Percentiles rank a stretch among this genome's conserved stretches.
phyloP scores from a whole-genome alignment of 2,329 filamentous ascomycete genomes.

The Colletotrichum graminicola region DNA sequence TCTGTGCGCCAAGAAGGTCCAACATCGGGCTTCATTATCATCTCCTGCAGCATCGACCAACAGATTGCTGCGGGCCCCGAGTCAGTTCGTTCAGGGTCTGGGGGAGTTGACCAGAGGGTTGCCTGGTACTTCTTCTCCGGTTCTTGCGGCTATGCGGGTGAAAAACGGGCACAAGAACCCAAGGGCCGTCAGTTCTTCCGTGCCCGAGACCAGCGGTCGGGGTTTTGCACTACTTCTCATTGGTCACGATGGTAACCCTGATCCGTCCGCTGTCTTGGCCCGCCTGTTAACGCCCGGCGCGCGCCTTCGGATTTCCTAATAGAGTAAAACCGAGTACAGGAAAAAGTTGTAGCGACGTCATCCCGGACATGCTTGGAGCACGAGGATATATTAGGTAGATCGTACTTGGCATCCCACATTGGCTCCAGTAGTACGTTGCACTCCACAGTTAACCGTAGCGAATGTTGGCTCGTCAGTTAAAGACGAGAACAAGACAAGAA shows the following conservation, averaged over 20 bases:
- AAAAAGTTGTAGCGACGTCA: slow-evolving; percentile 30
- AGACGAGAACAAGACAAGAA: neutral
- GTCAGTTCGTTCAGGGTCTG: slow-evolving; percentile 14
- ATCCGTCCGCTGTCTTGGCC: slow-evolving; percentile 24
- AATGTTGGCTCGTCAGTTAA: neutral
- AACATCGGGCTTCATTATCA: slow-evolving; percentile 33
- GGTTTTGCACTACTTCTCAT: neutral
- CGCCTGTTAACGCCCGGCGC: slow-evolving; percentile 12
- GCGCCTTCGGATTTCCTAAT: slow-evolving; percentile 28
- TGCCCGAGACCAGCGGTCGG: neutral
- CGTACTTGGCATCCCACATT: slow-evolving; percentile 21
- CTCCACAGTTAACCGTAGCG: slow-evolving; percentile 26
- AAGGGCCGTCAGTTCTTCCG: slow-evolving; percentile 22
- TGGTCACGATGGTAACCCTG: neutral
- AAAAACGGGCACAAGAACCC: neutral
- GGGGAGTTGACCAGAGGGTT: neutral
- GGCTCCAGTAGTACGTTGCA: neutral
- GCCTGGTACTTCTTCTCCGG: slow-evolving; percentile 8
- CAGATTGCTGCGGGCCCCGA: slow-evolving; percentile 21
- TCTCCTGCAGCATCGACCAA: slow-evolving; percentile 16
- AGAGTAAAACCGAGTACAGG: slow-evolving; percentile 4
- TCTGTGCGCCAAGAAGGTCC: slow-evolving; percentile 26
- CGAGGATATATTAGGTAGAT: slow-evolving; percentile 16
- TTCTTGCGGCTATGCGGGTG: slow-evolving; percentile 24
- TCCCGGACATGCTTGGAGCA: neutral